Evolutionary conservation across 306 rosid genomes (phyloP), one percentile per base, ranked within the genome.

Genomic region (Cicer chorassanicum): DNA sequence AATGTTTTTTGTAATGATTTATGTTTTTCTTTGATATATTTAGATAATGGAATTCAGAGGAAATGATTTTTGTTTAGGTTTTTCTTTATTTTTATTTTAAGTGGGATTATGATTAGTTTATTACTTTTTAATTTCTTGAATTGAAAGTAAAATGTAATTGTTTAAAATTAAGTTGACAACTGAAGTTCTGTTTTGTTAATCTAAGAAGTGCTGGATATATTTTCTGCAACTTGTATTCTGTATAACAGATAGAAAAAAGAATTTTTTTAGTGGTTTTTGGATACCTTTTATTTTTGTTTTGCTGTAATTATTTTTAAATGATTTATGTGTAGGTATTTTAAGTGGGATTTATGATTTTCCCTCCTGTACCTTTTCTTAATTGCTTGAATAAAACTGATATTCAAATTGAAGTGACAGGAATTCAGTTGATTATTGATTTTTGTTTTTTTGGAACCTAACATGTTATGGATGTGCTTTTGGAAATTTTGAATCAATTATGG

Each of bases 401-500:
- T 7, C 12, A 57, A n/a, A 19, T 4, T 29, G 36, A 29, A 29
- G 36, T 21, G 44, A 40, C 12, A 36, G 13, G 38, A 5, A 42
- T 6, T 60, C 48, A 57, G 10, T 73, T 44, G 9, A 53, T 36
- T 48, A 10, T 10, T 56, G 42, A 48, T 29, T n/a, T 38, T 15
- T 24, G 29, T 42, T 67, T 68, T 38, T 41, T 60, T 6, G 59
- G 8, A 5, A 24, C 66, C 11, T 4, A 56, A 19, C 49, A 9
- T 34, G 77, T 15, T 74, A 10, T 10, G 43, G 16, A 11, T 53
- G 15, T 72, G 54, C 34, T 64, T 50, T 74, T 60, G 11, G 5
- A 34, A 80, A 29, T 74, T 67, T 18, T 72, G 46, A 57, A 24
- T 82, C 1, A 38, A 41, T 13, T 68, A 2, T 79, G 64, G 66